Percentiles rank a stretch among this genome's conserved stretches.
Evolutionary conservation across 2,329 filamentous ascomycete genomes (phyloP).

Genomic region (Malbranchea cinnamomea): DNA sequence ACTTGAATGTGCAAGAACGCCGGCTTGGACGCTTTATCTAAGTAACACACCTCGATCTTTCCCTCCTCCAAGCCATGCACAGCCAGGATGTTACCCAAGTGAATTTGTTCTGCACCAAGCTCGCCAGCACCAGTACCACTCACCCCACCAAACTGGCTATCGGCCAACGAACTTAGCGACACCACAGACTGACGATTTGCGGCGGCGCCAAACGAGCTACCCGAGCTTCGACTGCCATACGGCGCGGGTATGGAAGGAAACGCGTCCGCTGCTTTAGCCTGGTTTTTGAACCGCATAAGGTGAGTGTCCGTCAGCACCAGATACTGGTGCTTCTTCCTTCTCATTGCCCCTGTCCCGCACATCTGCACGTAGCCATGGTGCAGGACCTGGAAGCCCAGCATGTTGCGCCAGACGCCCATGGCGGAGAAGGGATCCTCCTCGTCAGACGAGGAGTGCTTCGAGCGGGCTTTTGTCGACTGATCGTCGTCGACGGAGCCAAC

Average conservation of each 20-base stretch:
- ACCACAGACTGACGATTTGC: conserved; percentile 39
- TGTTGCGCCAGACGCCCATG: conserved; percentile 16
- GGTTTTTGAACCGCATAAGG: conserved; percentile 53
- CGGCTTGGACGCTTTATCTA: conserved; percentile 50
- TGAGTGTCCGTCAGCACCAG: conserved; percentile 56
- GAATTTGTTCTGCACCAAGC: conserved; percentile 40
- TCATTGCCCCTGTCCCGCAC: conserved; percentile 52
- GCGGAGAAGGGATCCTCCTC: conserved; percentile 25
- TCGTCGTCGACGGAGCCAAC: conserved; percentile 38
- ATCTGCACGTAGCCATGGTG: conserved; percentile 58
- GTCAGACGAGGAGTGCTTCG: conserved; percentile 34
- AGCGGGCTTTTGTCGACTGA: conserved; percentile 28
- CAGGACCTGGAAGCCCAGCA: conserved; percentile 36
- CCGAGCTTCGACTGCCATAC: conserved; percentile 26
- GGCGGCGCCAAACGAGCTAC: too few relatives aligned
- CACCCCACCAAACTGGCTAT: conserved; percentile 36
- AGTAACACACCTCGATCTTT: conserved; percentile 50
- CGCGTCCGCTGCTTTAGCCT: conserved; percentile 48
- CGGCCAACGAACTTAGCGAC: conserved; percentile 46
- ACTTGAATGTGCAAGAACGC: conserved; percentile 51
- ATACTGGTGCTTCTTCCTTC: conserved; percentile 60
- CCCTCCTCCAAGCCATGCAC: conserved; percentile 54
- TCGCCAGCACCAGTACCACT: conserved; percentile 28
- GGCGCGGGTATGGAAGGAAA: conserved; percentile 39
- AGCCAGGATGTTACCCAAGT: conserved; percentile 51